Evolutionary conservation across 2,329 filamentous ascomycete species (phyloP), one percentile per base, ranked within the genome.

Genomic region (Penicillium sp.): DNA sequence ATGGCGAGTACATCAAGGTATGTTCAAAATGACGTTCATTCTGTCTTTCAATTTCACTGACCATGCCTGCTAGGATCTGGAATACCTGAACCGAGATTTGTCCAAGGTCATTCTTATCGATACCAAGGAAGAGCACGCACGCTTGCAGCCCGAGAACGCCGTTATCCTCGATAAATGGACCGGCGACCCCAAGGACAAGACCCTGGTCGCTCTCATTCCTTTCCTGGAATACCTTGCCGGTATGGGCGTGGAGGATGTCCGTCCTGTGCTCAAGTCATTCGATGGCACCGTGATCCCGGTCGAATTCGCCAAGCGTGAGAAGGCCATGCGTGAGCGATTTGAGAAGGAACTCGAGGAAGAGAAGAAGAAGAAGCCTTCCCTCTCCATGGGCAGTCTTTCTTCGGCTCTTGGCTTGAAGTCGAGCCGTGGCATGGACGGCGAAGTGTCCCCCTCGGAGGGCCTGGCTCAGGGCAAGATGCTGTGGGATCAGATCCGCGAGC

Each of bases 161-260:
- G 94, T 99, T 63, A 79, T 97, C 43, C 80, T 99, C 26, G 86
- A 91, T 26, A 92, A 92, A 66, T 99, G 94, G 94, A 89, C 83
- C 52, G 94, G 94, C 29, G 84, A 95, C 62, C 76, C 87, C 43
- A 85, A 87, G 65, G 93, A 99, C 74, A 91, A 87, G 70, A 90
- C 91, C 43, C 87, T 99, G 10, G 89, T 99, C 19, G 84, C 87
- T 3, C 80, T 97, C 45, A 96, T 99, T 55, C 94, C 94, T 11
- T 97, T 99, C 85, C 87, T 99, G 59, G 94, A 99, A 78, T 97
- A 97, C 75, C 86, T 99, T 61, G 91, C 92, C 62, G 94, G 92
- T 18, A 96, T 97, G 90, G 89, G 92, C 61, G 90, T 91, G 65
- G 82, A 87, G 48, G 94, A 99, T 67, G 90, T 95, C 13, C 90